Percentiles rank a stretch among this genome's conserved stretches.
These are phyloP conservation scores for Eragrostis nindensis DNA, from an alignment of 176 grass and related monocot species.

Conservation along the genomic window DNA sequence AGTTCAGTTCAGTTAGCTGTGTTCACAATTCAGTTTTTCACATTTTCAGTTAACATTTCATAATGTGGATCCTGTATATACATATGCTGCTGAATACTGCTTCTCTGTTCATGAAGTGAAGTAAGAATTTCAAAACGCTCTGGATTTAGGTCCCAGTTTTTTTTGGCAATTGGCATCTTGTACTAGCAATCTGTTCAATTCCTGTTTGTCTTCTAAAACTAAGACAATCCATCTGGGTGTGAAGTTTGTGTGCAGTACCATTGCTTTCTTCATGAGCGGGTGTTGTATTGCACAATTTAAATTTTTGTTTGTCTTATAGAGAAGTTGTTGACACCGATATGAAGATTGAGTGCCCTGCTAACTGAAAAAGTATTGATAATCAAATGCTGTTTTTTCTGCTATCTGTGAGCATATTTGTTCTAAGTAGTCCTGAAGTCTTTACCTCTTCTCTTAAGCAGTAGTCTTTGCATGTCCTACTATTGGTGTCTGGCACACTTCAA, in stretches of 20 bases:
- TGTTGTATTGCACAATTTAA: neutral
- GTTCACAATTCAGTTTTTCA: slow-evolving; percentile 35
- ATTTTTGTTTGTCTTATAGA: neutral
- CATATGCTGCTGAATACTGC: neutral
- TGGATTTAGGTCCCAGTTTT: neutral
- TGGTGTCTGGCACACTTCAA: neutral
- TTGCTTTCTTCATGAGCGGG: neutral
- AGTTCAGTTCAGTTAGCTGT: slow-evolving; percentile 33
- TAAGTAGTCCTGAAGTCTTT: neutral
- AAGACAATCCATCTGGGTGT: slow-evolving; percentile 9
- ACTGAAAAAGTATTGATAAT: slow-evolving; percentile 18
- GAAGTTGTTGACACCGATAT: neutral
- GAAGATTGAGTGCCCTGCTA: slow-evolving; percentile 19
- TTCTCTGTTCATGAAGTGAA: slow-evolving; percentile 18
- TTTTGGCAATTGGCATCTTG: slow-evolving; percentile 1
- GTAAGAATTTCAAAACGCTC: neutral
- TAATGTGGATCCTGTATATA: neutral
- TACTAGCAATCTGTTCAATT: slow-evolving; percentile 1
- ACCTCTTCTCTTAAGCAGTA: neutral
- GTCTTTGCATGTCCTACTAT: neutral
- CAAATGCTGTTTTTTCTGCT: slow-evolving; percentile 6
- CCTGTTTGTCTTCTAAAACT: slow-evolving; percentile 12
- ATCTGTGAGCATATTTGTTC: slow-evolving; percentile 5
- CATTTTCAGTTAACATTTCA: slow-evolving; percentile 28
- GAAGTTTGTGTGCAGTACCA: neutral